These are phyloP conservation scores for Sorghum bicolor DNA, from an alignment of 176 grass and related monocot genomes.

Conservation along the genomic window Sorghum_bicolor_NCBIv3 NC_012872.2:472501-473000, in stretches of 20 bases:
- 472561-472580: conserved; percentile 11
- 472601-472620: neutral
- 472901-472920: conserved; percentile 34
- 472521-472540: neutral
- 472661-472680: conserved; percentile 17
- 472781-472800: conserved; percentile 9
- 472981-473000: neutral
- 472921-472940: conserved; percentile 35
- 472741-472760: conserved; percentile 10
- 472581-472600: conserved; percentile 2
- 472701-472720: conserved; percentile 5
- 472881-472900: neutral
- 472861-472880: conserved; percentile 36
- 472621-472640: conserved; percentile 19
- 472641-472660: conserved; percentile 32
- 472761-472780: neutral
- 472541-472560: neutral
- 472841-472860: conserved; percentile 39
- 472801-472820: conserved; percentile 15
- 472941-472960: conserved; percentile 42
- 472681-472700: conserved; percentile 23
- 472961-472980: conserved; percentile 44
- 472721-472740: neutral
- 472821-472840: conserved; percentile 44
- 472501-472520: neutral